These are phyloP conservation scores for Cercophora sp. DNA, from an alignment of 495 filamentous ascomycete species.

Conservation along the genomic window DNA sequence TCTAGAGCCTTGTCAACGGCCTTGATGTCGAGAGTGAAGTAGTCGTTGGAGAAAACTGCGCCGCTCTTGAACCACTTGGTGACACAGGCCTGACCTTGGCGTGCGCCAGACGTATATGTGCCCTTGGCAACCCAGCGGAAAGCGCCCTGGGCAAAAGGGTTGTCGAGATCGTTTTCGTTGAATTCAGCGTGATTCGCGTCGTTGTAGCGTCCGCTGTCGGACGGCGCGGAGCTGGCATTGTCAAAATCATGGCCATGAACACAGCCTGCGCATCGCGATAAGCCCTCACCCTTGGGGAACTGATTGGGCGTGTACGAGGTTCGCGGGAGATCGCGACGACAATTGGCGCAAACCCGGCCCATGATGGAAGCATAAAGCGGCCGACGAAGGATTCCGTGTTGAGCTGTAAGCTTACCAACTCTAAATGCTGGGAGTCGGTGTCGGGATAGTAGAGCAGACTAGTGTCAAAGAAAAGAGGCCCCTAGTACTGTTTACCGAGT, in stretches of 20 bases:
- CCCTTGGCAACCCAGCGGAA: slow-evolving; percentile 34
- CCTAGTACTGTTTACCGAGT: no score
- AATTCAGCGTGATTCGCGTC: background rate
- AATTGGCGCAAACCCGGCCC: slow-evolving; percentile 18
- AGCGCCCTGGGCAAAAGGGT: slow-evolving; percentile 27
- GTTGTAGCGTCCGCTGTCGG: slow-evolving; percentile 29
- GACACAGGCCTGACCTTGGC: slow-evolving; percentile 28
- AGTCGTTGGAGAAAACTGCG: slow-evolving; percentile 23
- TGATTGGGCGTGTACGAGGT: slow-evolving; percentile 27
- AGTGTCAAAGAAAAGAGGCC: no score
- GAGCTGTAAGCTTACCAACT: no score
- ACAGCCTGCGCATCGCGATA: slow-evolving; percentile 26
- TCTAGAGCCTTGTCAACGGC: slow-evolving; percentile 30
- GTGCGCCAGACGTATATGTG: slow-evolving; percentile 20
- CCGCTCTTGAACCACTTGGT: slow-evolving; percentile 37
- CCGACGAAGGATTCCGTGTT: no score
- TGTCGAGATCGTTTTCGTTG: background rate
- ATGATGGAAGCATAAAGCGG: slow-evolving; percentile 9
- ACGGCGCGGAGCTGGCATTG: background rate
- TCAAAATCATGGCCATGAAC: slow-evolving; percentile 21
- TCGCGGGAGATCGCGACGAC: slow-evolving; percentile 18
- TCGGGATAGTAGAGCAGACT: no score
- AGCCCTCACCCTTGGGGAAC: slow-evolving; percentile 21
- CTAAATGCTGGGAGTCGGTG: no score
- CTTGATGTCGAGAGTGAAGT: slow-evolving; percentile 34